Evolutionary conservation across 768 basidiomycete genomes (phyloP).

Genomic region (Amanita molliuscula): DNA sequence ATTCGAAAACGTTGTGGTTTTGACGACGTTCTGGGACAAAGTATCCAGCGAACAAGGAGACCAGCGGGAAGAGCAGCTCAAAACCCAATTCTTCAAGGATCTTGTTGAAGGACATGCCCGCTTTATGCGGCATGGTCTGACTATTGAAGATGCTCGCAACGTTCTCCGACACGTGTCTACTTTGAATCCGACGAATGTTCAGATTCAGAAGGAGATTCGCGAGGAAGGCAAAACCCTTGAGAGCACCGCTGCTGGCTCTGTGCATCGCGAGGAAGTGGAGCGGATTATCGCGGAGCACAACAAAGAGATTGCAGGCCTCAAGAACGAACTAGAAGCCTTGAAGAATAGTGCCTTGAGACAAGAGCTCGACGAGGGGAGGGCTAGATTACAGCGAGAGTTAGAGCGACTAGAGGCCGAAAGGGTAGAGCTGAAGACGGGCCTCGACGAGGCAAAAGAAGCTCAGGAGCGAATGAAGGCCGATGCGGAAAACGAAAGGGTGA

Average conservation of each 20-base stretch:
- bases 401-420: neutral
- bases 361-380: neutral
- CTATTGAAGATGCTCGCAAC: neutral
- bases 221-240: too few species aligned
- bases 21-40: too few species aligned
- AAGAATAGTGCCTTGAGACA: neutral
- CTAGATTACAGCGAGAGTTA: neutral
- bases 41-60: neutral
- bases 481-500: too few species aligned
- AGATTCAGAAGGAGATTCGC: neutral
- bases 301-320: neutral
- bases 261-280: neutral
- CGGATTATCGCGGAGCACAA: neutral
- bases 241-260: too few species aligned
- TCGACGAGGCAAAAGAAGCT: neutral
- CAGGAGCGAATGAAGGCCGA: too few species aligned
- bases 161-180: neutral
- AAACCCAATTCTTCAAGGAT: neutral
- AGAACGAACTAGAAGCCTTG: too few species aligned
- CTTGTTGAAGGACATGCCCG: too few species aligned
- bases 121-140: neutral
- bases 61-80: neutral
- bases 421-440: neutral
- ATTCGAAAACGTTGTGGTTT: too few species aligned
- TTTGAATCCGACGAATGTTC: neutral